phyloP scores from a whole-genome alignment of 129 eudicot genomes.

The Helichrysum umbraculigerum region DNA sequence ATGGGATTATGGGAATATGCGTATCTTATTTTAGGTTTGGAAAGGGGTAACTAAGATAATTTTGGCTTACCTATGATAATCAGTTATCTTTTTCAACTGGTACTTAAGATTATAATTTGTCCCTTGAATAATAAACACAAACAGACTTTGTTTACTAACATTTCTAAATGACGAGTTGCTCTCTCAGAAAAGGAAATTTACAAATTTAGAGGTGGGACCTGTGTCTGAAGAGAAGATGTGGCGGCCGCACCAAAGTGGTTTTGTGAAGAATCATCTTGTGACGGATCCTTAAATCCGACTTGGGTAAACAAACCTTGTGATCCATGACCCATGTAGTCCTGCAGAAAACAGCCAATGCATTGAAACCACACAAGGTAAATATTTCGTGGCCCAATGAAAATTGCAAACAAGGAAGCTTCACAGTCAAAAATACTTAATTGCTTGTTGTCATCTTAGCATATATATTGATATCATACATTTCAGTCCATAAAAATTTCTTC shows the following conservation, averaged over 20 bases:
- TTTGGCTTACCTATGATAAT: neutral
- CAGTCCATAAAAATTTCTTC: neutral
- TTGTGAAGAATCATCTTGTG: conserved; percentile 86
- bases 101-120: neutral
- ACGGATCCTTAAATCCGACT: conserved; percentile 70
- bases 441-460: neutral
- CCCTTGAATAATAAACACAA: neutral
- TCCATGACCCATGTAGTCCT: conserved; percentile 96
- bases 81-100: neutral
- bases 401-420: neutral
- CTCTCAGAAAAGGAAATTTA: neutral
- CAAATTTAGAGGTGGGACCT: conserved; percentile 39
- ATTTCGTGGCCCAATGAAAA: neutral
- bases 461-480: no score
- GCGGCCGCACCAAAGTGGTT: conserved; percentile 50
- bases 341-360: conserved; percentile 1
- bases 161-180: neutral
- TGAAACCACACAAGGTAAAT: conserved; percentile 15
- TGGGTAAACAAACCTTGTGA: conserved; percentile 92
- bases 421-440: neutral
- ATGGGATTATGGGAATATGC: neutral
- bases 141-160: no score
- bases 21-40: neutral
- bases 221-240: conserved; percentile 66
- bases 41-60: neutral